Evolutionary conservation across 371 early-diverging fungal species (phyloP), one percentile per base, ranked within the genome.

Genomic region (Saksenaea oblongispora): DNA sequence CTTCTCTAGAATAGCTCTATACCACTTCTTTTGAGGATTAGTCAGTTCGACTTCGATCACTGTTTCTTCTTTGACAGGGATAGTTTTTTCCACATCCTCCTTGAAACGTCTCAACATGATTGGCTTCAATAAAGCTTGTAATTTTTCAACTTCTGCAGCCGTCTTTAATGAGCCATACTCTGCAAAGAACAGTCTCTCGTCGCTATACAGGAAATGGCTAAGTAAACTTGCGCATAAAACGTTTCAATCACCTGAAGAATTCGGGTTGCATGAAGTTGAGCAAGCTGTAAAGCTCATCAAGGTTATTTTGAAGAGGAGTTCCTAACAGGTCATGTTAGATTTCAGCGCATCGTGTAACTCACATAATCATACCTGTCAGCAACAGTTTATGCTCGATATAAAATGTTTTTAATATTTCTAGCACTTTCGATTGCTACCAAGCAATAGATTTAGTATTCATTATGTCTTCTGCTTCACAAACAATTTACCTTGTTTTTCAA

Each of bases 281-380:
- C 34, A 98, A 73, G 35, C 91, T 87, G 87, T 93, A 95, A 5
- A 98, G 82, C 73, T 98, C 97, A 54, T 88, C 91, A 66, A 96
- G 64, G 31, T 90, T 91, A 79, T 97, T 97, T 76, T 97, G 98
- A 17, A 98, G 71, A 1, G 99, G 98, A 4, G 99, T 98, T 35
- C 98, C 96, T 22, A 39, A 35, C 22, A 1, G 22, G 3, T 17
- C 22, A 4, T 47, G 51, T 47, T 22, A 47, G 22, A 17, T 8
- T 8, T 39, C 54, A 71, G 71, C 3, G 36, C 13, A 26, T 44
- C 1, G n/a, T 54, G 71, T 22, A 63, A 54, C 11, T 14, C 9
- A 60, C 22, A 14, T 17, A 27, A 27, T 56, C 27, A 34, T 62
- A 59, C 67, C 69, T 15, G 79, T 79, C 56, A 79, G 54, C 26